Evolutionary conservation across 192 early-diverging fungal species (phyloP).

Genomic region (Obelidium mucronatum): DNA sequence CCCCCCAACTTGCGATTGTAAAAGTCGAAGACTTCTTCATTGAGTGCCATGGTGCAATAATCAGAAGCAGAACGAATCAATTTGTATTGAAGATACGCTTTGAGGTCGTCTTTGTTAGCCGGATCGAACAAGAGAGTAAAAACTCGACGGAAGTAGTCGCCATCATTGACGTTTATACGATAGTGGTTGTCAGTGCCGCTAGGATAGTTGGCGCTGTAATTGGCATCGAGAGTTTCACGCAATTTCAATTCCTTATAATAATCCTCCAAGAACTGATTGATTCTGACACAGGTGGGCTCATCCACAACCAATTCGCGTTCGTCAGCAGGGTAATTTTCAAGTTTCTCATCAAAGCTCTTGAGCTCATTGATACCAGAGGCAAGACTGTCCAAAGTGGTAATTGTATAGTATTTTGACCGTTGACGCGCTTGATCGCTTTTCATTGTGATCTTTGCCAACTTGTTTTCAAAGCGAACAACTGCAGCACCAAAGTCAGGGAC

Average conservation of each 20-base stretch:
- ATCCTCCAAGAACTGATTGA: background rate
- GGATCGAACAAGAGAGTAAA: conserved; percentile 15
- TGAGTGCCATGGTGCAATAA: conserved; percentile 1
- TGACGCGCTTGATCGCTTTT: conserved; percentile 1
- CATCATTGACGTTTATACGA: conserved; percentile 14
- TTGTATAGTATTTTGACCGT: conserved; percentile 22
- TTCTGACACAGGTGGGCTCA: background rate
- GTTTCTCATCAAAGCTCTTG: conserved; percentile 16
- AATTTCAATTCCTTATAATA: background rate
- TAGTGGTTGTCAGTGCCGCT: background rate
- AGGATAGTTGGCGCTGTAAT: conserved; percentile 18
- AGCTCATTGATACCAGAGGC: conserved; percentile 17
- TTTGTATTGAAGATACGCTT: conserved; percentile 25
- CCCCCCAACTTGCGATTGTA: conserved; percentile 22
- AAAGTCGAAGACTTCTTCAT: conserved; percentile 25
- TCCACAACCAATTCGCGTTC: background rate
- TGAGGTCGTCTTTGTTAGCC: conserved; percentile 10
- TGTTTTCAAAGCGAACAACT: conserved; percentile 21
- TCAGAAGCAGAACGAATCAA: background rate
- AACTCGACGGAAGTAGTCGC: conserved; percentile 31
- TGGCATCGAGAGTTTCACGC: background rate
- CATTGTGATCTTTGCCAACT: conserved; percentile 12
- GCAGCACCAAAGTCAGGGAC: conserved; percentile 24
- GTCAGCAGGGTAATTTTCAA: conserved; percentile 14
- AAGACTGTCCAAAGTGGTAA: conserved; percentile 5